Evolutionary conservation across 345 rosid genomes (phyloP), one percentile per base, ranked within the genome.

Genomic region (Citrus sp.): DNA sequence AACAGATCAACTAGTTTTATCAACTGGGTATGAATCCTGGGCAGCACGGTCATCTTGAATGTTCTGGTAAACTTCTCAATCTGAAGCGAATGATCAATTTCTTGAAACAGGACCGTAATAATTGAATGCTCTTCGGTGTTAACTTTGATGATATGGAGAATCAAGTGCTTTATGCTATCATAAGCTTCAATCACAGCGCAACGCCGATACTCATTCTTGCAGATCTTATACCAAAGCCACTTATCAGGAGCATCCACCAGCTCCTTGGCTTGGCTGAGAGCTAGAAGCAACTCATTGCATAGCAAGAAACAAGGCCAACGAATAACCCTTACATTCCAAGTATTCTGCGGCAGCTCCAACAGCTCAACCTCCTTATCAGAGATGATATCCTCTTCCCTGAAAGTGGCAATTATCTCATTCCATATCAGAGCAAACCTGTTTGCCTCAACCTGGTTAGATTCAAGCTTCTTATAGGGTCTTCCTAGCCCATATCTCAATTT

Each of bases 341-440:
- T 82, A 91, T 95, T 95, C 74, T 90, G 90, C 51, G 98, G 95
- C 83, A 93, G 85, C 87, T 95, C 98, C 87, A 93, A 81, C 42
- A 95, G 87, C 87, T 95, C 99, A 58, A 92, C 88, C 86, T 95
- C 99, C 9, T 69, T 76, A 79, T 95, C 98, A 87, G 97, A 91
- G 81, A 95, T 89, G 67, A 95, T 92, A 87, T 95, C 99, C 84
- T 95, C 99, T 80, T 95, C 99, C 89, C 99, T 92, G 85, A 95
- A 95, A 54, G 85, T 91, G 40, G 80, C 40, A 80, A 95, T 90
- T 66, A 95, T 89, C 91, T 93, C 97, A 83, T 95, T 95, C 99
- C 99, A 95, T 71, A 95, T 85, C 90, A 95, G 79, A 24, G 99
- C 94, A 87, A 95, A 95, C 82, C 89, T 95, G 85, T 86, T 91